Percentiles rank a stretch among this genome's conserved stretches.
Conservation (phyloP, 2,329 filamentous ascomycete species). For the Diaporthe amygdali region DNA sequence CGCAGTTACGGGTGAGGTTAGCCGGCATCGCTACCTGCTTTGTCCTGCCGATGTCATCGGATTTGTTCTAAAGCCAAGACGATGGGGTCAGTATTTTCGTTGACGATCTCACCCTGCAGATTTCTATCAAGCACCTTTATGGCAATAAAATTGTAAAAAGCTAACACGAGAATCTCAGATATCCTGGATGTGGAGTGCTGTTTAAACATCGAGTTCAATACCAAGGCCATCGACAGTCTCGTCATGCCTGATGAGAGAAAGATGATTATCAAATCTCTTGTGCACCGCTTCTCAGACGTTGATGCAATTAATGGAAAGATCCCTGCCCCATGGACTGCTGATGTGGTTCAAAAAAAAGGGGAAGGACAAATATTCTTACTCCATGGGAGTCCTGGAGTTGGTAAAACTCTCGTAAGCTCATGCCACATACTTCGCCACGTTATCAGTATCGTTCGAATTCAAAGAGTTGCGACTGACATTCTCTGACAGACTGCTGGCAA, state of each 20-base stretch:
- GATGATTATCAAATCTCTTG: not conserved
- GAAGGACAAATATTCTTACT: constrained; percentile 32
- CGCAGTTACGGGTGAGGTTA: not conserved
- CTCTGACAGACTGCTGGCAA: not conserved
- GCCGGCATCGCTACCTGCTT: not conserved
- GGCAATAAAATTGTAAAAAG: fast-evolving
- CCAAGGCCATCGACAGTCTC: not conserved
- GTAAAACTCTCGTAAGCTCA: constrained; percentile 28
- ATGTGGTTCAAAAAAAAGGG: constrained; percentile 32
- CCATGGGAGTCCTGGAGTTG: constrained; percentile 32
- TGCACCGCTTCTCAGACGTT: not conserved
- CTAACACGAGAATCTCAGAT: not conserved
- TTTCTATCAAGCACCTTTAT: not conserved
- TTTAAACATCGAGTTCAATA: not conserved
- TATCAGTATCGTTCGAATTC: not conserved
- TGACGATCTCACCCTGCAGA: not conserved
- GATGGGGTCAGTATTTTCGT: not conserved
- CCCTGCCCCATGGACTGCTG: constrained; percentile 18
- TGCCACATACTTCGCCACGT: too few species aligned
- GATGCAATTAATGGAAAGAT: not conserved
- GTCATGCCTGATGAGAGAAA: not conserved
- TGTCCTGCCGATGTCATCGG: not conserved
- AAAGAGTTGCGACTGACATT: not conserved
- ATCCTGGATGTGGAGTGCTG: not conserved
- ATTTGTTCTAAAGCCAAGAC: not conserved